These are phyloP conservation scores for Phytopythium helicoides DNA, from an alignment of 352 stramenopile genomes.

Conservation along the genomic window DNA sequence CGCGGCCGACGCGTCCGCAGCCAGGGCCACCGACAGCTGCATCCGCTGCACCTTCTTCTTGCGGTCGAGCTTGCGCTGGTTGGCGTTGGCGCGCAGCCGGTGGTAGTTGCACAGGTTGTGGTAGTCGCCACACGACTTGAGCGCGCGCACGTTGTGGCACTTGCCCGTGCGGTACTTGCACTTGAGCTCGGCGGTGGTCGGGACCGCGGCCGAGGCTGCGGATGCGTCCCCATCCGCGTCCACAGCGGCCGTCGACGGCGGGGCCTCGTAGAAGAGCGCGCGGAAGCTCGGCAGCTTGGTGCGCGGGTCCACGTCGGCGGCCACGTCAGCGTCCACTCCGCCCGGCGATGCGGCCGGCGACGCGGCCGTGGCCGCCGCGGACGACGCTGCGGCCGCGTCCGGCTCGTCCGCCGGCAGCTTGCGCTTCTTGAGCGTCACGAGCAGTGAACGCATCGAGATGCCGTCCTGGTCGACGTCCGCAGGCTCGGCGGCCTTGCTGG, in stretches of 20 bases:
- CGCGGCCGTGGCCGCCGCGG: neutral
- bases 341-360: slow-evolving; percentile 6
- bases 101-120: slow-evolving; percentile 86
- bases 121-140: slow-evolving; percentile 79
- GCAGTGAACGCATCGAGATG: slow-evolving; percentile 71
- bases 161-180: slow-evolving; percentile 86
- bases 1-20: neutral
- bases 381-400: slow-evolving; percentile 3
- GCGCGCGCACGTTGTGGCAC: slow-evolving; percentile 62
- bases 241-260: neutral
- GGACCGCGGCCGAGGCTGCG: slow-evolving; percentile 4
- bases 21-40: slow-evolving; percentile 27
- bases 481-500: neutral
- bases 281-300: slow-evolving; percentile 62
- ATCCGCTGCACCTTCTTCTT: slow-evolving; percentile 77
- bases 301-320: slow-evolving; percentile 10
- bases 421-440: slow-evolving; percentile 67
- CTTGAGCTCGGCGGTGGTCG: slow-evolving; percentile 42
- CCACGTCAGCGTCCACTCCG: slow-evolving; percentile 4
- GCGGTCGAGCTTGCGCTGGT: slow-evolving; percentile 80
- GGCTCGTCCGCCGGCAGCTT: slow-evolving; percentile 23
- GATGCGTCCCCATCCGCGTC: neutral
- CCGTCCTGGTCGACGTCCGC: slow-evolving; percentile 17
- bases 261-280: slow-evolving; percentile 45
- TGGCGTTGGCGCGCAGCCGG: slow-evolving; percentile 71